These are phyloP conservation scores for Calvatia gigantea DNA, from an alignment of 768 basidiomycete species.

Conservation along the genomic window DNA sequence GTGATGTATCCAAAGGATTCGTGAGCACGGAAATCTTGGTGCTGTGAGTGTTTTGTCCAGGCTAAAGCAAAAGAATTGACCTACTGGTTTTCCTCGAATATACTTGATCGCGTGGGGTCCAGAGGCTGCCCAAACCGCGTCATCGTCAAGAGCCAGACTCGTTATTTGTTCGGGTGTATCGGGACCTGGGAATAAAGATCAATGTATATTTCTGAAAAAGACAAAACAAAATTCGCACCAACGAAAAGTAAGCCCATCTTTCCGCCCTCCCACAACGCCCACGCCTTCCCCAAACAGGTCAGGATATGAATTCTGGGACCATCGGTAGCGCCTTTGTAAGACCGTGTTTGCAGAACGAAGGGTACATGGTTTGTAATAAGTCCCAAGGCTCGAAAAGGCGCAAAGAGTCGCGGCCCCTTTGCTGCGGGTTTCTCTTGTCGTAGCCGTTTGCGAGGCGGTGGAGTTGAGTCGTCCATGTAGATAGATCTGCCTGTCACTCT, in stretches of 20 bases:
- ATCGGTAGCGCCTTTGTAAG: slow-evolving; percentile 79
- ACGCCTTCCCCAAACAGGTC: slow-evolving; percentile 84
- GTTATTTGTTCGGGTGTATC: slow-evolving; percentile 72
- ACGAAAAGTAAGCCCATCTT: slow-evolving; percentile 93
- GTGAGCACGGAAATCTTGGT: slow-evolving; percentile 50
- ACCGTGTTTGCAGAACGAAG: slow-evolving; percentile 81
- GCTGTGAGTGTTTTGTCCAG: neutral
- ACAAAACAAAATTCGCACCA: slow-evolving; percentile 54
- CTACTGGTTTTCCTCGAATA: slow-evolving; percentile 83
- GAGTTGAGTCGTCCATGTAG: slow-evolving; percentile 17
- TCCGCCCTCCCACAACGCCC: slow-evolving; percentile 96
- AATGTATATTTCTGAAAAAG: neutral
- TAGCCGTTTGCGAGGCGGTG: slow-evolving; percentile 51
- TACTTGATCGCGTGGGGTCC: slow-evolving; percentile 74
- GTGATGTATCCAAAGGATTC: slow-evolving; percentile 58
- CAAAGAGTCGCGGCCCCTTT: slow-evolving; percentile 62
- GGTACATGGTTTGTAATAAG: slow-evolving; percentile 89
- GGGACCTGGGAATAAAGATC: slow-evolving; percentile 58
- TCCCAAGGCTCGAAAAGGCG: slow-evolving; percentile 94
- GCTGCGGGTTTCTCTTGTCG: slow-evolving; percentile 30
- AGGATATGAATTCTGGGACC: slow-evolving; percentile 82
- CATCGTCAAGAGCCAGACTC: slow-evolving; percentile 76
- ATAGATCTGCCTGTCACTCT: slow-evolving; percentile 2
- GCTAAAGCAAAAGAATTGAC: slow-evolving; percentile 1
- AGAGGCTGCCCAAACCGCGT: slow-evolving; percentile 80